Evolutionary conservation across 1,284 basidiomycete genomes (phyloP), one percentile per base, ranked within the genome.

Genomic region (Sutorius eximius): DNA sequence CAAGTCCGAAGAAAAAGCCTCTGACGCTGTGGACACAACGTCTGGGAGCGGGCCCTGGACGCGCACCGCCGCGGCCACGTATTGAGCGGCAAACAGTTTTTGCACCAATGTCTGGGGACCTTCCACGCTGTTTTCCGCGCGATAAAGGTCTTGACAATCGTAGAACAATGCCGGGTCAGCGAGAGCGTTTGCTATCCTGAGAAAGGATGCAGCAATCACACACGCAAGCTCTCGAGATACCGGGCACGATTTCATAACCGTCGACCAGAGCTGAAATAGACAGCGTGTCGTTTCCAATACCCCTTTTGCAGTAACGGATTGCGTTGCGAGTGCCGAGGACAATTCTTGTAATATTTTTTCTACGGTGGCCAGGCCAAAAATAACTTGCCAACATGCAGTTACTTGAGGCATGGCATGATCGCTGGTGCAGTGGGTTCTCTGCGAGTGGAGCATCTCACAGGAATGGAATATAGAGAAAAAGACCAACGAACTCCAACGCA

Each of bases 181-280:
- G 10, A 74, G 65, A 16, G 64, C 59, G 16, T 71, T 72, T 5
- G 78, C 75, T 18, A 84, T 61, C 42, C 71, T 75, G 41, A 85
- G 63, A 62, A 85, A 82, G 3, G 77, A 72, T 2, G 74, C 68
- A 5, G 74, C 62, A 24, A 83, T 68, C 10, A 72, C 69, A 20
- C 57, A 53, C 4, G 55, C 44, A 24, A 69, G 44, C 38, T 59
- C 56, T 22, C 75, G 73, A 30, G 67, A 57, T 18, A 75, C 68
- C 7, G 60, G 52, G 2, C 47, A 43, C 15, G 73, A 67, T 44
- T 57, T 49, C 46, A 47, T 51, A 42, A 49, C 55, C 27, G 42
- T 57, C 11, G 63, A 53, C 79, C 82, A 86, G 8, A 61, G 61
- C 13, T 54, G 61, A 77, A 77, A 81, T 22, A 82, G 59, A 11